These are phyloP conservation scores for Davidsoniella neocaledoniae DNA, from an alignment of 2,329 filamentous ascomycete genomes.

Conservation along the genomic window DNA sequence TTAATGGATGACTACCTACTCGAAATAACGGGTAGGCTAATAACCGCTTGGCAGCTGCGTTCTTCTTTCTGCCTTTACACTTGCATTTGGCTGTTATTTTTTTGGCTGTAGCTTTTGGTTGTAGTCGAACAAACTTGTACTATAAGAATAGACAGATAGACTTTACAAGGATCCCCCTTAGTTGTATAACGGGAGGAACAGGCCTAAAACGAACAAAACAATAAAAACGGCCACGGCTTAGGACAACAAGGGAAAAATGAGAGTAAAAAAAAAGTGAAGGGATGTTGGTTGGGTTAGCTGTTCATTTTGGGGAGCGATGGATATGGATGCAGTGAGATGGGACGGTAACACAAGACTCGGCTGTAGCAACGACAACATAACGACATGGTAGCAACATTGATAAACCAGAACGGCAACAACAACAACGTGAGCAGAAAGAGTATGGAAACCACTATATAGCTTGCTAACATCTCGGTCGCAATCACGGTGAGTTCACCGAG, in stretches of 20 bases:
- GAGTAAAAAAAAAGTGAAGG: background rate
- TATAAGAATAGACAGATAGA: background rate
- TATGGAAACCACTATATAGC: background rate
- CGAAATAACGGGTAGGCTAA: no score
- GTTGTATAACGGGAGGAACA: background rate
- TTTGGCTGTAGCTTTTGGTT: no score
- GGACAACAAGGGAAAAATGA: background rate
- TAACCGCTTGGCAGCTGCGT: no score
- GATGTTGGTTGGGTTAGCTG: background rate
- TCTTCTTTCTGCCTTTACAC: no score
- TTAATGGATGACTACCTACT: no score
- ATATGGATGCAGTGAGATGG: slow-evolving; percentile 2
- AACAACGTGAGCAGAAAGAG: background rate
- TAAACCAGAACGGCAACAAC: background rate
- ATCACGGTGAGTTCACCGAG: background rate
- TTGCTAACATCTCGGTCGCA: background rate
- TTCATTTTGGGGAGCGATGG: background rate
- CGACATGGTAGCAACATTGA: background rate
- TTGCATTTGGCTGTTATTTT: no score
- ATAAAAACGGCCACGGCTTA: background rate
- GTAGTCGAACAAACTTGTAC: no score
- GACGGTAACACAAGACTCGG: slow-evolving; percentile 10
- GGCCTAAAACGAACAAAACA: background rate
- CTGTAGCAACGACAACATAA: background rate
- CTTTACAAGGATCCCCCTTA: background rate